phyloP scores from a whole-genome alignment of 2,329 filamentous ascomycete species.

The Blastomyces emzantsi region DNA sequence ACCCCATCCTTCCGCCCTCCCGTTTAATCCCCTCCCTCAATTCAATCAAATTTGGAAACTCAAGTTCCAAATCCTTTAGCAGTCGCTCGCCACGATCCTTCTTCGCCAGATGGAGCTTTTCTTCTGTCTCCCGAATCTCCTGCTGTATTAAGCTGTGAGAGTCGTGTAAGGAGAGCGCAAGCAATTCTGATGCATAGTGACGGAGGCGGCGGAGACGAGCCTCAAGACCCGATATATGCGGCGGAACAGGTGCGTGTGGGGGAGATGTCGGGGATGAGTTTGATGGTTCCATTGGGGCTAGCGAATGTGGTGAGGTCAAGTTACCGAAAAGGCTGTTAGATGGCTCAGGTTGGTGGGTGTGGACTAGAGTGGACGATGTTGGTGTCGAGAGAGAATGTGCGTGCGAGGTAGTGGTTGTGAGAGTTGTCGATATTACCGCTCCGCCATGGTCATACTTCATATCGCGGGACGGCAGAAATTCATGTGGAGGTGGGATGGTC shows the following conservation, averaged over 20 bases:
- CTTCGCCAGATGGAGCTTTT: conserved; percentile 11
- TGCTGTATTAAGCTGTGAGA: conserved; percentile 21
- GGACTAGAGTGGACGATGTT: neutral
- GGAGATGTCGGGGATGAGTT: conserved; percentile 6
- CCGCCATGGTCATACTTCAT: conserved; percentile 10
- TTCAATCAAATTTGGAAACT: conserved; percentile 14
- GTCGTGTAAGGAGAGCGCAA: conserved; percentile 21
- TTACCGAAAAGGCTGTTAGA: conserved; percentile 4
- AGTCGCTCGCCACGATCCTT: conserved; percentile 15
- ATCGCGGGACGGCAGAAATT: conserved; percentile 1
- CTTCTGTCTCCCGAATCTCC: conserved; percentile 18
- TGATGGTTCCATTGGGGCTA: conserved; percentile 4
- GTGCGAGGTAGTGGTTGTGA: conserved; percentile 4
- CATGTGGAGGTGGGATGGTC: neutral
- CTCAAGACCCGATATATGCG: conserved; percentile 17
- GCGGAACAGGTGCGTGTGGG: conserved; percentile 9
- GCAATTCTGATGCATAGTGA: conserved; percentile 20
- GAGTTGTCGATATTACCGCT: conserved; percentile 7
- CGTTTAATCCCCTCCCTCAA: conserved; percentile 13
- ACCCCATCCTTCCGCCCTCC: conserved; percentile 15
- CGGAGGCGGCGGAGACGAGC: conserved; percentile 18
- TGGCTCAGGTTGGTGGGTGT: conserved; percentile 1
- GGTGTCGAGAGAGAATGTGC: neutral
- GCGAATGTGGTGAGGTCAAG: conserved; percentile 1
- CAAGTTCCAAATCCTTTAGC: conserved; percentile 12